Conservation (phyloP, 352 stramenopile genomes). For the Blastocystis sp. region DNA sequence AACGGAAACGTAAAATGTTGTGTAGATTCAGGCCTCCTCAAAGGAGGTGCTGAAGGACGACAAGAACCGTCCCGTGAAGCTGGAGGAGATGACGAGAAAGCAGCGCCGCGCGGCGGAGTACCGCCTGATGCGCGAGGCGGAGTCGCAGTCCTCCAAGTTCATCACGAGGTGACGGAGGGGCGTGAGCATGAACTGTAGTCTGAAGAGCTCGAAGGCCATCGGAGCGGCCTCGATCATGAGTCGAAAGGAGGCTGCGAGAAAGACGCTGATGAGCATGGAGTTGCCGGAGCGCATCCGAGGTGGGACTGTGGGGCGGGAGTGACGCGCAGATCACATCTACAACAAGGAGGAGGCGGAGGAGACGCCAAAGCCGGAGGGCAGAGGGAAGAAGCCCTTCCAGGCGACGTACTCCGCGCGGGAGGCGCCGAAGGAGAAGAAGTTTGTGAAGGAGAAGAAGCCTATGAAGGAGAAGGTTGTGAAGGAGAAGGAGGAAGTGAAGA, state of each 20-base stretch:
- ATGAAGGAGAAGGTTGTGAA: background rate
- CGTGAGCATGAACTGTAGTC: background rate
- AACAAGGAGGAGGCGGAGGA: background rate
- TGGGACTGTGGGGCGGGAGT: background rate
- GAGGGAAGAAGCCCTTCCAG: background rate
- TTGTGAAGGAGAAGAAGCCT: background rate
- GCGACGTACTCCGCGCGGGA: no score
- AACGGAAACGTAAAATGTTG: background rate
- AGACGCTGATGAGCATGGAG: slow-evolving; percentile 57
- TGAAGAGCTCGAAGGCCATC: slow-evolving; percentile 25
- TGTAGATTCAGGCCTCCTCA: slow-evolving; percentile 28
- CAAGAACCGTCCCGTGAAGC: slow-evolving; percentile 41
- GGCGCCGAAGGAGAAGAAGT: background rate
- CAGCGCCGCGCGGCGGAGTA: slow-evolving; percentile 51
- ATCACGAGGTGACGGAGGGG: slow-evolving; percentile 2
- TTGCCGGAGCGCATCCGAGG: slow-evolving; percentile 54
- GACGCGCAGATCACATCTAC: slow-evolving; percentile 1
- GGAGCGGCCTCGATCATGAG: slow-evolving; percentile 25
- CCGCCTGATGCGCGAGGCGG: slow-evolving; percentile 52
- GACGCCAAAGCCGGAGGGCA: background rate
- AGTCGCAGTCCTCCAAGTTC: slow-evolving; percentile 60
- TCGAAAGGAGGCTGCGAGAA: slow-evolving; percentile 55
- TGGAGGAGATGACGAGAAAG: slow-evolving; percentile 62
- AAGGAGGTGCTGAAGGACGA: slow-evolving; percentile 44
- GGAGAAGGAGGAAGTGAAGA: slow-evolving; percentile 14